Conservation (phyloP, 805 yeast species). For the Candida tammaniensis region DNA sequence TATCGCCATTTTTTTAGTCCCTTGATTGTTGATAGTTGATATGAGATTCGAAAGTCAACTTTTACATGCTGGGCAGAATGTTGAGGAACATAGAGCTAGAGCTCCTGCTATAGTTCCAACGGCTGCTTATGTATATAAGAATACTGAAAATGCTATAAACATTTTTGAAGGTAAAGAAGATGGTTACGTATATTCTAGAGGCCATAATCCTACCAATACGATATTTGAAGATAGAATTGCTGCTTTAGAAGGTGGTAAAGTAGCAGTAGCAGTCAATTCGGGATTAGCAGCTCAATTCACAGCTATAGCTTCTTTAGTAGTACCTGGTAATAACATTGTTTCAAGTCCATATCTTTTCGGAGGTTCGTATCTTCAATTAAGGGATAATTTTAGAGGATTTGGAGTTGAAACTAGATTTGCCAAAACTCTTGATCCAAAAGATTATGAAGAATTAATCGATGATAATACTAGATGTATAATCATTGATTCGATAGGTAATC, state of each 20-base stretch:
- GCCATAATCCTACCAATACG: conserved; percentile 89
- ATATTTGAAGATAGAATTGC: conserved; percentile 90
- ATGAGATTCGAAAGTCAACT: conserved; percentile 74
- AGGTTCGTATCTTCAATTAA: conserved; percentile 92
- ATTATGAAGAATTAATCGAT: conserved; percentile 41
- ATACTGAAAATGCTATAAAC: conserved; percentile 88
- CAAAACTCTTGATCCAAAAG: conserved; percentile 70
- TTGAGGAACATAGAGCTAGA: conserved; percentile 67
- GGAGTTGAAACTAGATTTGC: conserved; percentile 86
- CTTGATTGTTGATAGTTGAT: too few relatives aligned
- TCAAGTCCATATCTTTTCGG: conserved; percentile 87
- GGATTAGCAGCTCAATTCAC: conserved; percentile 94
- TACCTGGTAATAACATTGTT: conserved; percentile 83
- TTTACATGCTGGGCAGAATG: conserved; percentile 89
- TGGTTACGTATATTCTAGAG: conserved; percentile 84
- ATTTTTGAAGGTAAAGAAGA: conserved; percentile 78
- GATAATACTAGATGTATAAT: conserved; percentile 85
- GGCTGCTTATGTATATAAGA: conserved; percentile 80
- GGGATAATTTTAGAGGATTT: conserved; percentile 81
- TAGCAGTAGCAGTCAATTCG: conserved; percentile 83
- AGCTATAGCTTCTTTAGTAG: conserved; percentile 80
- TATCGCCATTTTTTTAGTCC: too few relatives aligned
- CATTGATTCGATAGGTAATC: conserved; percentile 87
- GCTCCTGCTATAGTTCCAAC: conserved; percentile 94
- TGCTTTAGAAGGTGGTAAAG: conserved; percentile 88